Conservation (phyloP, 108 stramenopile genomes). For the Pseudonitzschia multiseries region DNA sequence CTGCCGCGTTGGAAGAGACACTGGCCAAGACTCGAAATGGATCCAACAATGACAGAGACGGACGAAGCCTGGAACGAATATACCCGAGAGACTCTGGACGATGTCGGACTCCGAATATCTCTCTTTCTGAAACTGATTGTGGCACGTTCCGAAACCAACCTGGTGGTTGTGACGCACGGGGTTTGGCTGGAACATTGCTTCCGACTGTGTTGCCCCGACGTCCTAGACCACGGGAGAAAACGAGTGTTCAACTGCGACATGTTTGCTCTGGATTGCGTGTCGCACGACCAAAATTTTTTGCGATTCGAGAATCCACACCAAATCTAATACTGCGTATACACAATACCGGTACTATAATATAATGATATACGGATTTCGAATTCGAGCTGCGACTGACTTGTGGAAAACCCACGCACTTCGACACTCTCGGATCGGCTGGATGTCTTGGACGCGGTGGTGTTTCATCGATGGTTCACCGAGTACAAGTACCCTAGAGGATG, state of each 20-base stretch:
- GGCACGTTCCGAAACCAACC: constrained; percentile 46
- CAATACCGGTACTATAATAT: no score
- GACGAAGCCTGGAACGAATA: constrained; percentile 61
- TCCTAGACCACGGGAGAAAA: constrained; percentile 45
- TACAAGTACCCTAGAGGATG: no score
- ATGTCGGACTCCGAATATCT: constrained; percentile 44
- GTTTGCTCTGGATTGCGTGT: constrained; percentile 51
- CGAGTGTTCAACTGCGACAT: constrained; percentile 76
- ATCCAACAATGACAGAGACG: constrained; percentile 52
- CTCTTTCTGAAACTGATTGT: constrained; percentile 49
- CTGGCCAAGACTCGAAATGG: constrained; percentile 55
- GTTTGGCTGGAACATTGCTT: constrained; percentile 80
- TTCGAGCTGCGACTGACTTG: no score
- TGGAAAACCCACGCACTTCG: no score
- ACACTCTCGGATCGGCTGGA: no score
- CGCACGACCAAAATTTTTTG: constrained; percentile 28
- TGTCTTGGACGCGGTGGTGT: no score
- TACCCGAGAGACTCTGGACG: constrained; percentile 51
- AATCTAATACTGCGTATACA: neutral
- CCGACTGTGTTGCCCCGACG: constrained; percentile 41
- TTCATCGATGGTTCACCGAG: no score
- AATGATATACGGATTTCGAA: no score
- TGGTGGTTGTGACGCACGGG: constrained; percentile 78
- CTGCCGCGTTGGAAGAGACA: constrained; percentile 19
- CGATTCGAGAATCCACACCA: constrained; percentile 32